Conservation (phyloP, 1,284 basidiomycete genomes). For the Boletellus deceptivus region DNA sequence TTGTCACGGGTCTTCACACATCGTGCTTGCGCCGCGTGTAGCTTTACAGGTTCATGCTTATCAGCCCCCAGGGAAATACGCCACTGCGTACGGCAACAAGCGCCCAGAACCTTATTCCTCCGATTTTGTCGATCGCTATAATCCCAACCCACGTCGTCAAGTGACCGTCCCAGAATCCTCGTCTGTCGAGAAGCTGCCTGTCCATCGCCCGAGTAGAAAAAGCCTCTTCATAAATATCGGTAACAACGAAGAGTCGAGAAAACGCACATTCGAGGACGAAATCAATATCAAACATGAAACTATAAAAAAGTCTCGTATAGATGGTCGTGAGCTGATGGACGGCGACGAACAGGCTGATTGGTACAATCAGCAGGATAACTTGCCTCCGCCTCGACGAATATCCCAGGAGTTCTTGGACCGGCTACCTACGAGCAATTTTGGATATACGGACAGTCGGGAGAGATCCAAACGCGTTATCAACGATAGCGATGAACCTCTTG, state of each 20-base stretch:
- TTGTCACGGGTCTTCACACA: constrained; percentile 18
- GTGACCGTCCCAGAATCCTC: constrained; percentile 20
- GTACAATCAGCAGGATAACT: constrained; percentile 31
- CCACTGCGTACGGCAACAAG: constrained; percentile 14
- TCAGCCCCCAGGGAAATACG: constrained; percentile 18
- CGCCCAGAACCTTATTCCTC: constrained; percentile 16
- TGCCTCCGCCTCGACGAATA: constrained; percentile 36
- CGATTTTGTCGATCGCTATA: constrained; percentile 36
- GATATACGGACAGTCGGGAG: constrained; percentile 34
- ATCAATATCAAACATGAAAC: constrained; percentile 41
- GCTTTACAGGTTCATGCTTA: constrained; percentile 19
- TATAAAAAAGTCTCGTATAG: constrained; percentile 52
- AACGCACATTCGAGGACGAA: constrained; percentile 44
- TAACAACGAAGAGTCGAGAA: constrained; percentile 30
- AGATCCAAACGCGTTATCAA: constrained; percentile 48
- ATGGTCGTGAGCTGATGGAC: constrained; percentile 44
- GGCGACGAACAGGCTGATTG: constrained; percentile 47
- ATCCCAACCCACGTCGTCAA: constrained; percentile 32
- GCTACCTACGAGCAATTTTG: constrained; percentile 41
- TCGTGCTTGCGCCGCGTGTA: constrained; percentile 22
- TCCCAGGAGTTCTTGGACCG: constrained; percentile 47
- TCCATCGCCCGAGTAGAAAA: constrained; percentile 28
- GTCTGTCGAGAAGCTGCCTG: constrained; percentile 10
- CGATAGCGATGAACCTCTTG: constrained; percentile 29
- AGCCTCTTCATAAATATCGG: constrained; percentile 11